These are phyloP conservation scores for Euphorbia corollata DNA, from an alignment of 441 rosid genomes.

Conservation along the genomic window DNA sequence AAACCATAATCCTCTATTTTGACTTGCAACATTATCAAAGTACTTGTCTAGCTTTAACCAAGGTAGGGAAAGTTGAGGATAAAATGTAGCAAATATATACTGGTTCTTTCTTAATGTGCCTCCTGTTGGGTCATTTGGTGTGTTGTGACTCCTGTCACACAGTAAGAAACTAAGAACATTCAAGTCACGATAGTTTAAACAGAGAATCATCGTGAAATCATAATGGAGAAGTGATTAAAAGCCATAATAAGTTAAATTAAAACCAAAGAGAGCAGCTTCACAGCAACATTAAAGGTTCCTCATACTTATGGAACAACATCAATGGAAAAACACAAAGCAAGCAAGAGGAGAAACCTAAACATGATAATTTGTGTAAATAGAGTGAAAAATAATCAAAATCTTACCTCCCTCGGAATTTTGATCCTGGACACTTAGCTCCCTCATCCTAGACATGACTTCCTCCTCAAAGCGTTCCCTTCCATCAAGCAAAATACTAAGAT, in stretches of 20 bases:
- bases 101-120: too few relatives aligned
- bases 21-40: not conserved
- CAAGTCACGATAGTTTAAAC: not conserved
- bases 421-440: constrained; percentile 21
- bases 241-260: not conserved
- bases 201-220: not conserved
- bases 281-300: not conserved
- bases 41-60: not conserved
- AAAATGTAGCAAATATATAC: not conserved
- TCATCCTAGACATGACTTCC: constrained; percentile 53
- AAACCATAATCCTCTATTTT: not conserved
- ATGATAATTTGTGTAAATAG: not conserved
- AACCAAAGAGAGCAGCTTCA: too few relatives aligned
- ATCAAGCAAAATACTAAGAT: constrained; percentile 91
- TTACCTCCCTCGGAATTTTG: constrained; percentile 53
- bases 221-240: not conserved
- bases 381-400: not conserved
- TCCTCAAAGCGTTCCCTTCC: constrained; percentile 98
- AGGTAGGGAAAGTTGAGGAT: not conserved
- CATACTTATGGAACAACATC: not conserved
- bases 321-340: not conserved
- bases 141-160: not conserved
- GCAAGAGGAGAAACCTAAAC: not conserved
- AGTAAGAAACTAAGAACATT: too few relatives aligned
- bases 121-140: too few relatives aligned